phyloP scores from a whole-genome alignment of 2,329 filamentous ascomycete species.

The Lecanosticta acicola region DNA sequence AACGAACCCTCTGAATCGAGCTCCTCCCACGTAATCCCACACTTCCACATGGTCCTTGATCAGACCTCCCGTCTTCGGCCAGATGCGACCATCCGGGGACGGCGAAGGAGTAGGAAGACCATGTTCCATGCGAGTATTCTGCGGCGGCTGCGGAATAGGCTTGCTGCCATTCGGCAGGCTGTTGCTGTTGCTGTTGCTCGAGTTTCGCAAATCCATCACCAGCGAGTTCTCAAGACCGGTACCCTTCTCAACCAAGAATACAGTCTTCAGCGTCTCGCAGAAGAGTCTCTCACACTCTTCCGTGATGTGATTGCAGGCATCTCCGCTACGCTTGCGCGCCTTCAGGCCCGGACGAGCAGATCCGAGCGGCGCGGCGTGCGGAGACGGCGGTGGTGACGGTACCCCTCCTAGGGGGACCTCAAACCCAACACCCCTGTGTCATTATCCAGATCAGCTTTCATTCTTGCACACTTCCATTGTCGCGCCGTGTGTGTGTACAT shows the following conservation, averaged over 20 bases:
- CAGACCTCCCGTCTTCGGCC: slow-evolving; percentile 19
- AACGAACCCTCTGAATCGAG: slow-evolving; percentile 81
- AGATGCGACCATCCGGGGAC: slow-evolving; percentile 30
- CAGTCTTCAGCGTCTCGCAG: slow-evolving; percentile 88
- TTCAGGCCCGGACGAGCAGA: slow-evolving; percentile 23
- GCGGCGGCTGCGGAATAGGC: slow-evolving; percentile 18
- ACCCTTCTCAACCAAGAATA: slow-evolving; percentile 95
- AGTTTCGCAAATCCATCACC: slow-evolving; percentile 66
- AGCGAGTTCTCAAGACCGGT: slow-evolving; percentile 64
- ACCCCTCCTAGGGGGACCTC: slow-evolving; percentile 76
- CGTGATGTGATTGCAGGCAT: slow-evolving; percentile 94
- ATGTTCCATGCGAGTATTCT: slow-evolving; percentile 21
- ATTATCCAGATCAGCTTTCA: slow-evolving; percentile 15
- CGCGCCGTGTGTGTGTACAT: slow-evolving; percentile 5
- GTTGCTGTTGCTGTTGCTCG: slow-evolving; percentile 26
- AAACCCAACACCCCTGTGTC: slow-evolving; percentile 92
- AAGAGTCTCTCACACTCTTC: slow-evolving; percentile 99
- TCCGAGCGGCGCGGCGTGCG: slow-evolving; percentile 40
- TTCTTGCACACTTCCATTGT: slow-evolving; percentile 1
- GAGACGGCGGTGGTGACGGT: slow-evolving; percentile 79
- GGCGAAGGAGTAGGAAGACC: slow-evolving; percentile 34
- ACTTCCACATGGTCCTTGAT: slow-evolving; percentile 67
- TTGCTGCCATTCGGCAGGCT: slow-evolving; percentile 8
- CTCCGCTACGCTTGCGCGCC: slow-evolving; percentile 54
- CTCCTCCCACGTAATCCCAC: slow-evolving; percentile 82